A percentile compares a stretch with the other conserved stretches of the same genome.
phyloP scores from a whole-genome alignment of 2,329 filamentous ascomycete species.

The Alternaria sp. region DNA sequence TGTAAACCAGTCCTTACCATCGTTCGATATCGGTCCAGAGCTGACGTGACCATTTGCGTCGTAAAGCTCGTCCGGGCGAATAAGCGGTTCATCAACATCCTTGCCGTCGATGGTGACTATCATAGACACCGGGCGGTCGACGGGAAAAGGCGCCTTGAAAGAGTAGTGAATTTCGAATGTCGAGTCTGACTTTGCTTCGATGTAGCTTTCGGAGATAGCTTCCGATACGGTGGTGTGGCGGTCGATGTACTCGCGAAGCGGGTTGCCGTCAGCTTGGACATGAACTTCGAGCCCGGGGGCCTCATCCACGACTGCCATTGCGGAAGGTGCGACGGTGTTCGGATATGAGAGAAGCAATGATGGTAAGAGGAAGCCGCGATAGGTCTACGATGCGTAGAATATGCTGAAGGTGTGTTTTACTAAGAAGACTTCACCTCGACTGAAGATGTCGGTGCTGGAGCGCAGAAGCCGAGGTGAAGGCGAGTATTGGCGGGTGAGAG shows the following conservation, averaged over 20 bases:
- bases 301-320: constrained; percentile 19
- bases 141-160: constrained; percentile 14
- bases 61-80: constrained; percentile 9
- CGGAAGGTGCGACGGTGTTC: background rate
- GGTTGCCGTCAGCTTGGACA: constrained; percentile 25
- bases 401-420: background rate
- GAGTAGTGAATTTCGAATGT: constrained; percentile 24
- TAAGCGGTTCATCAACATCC: constrained; percentile 8
- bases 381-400: background rate
- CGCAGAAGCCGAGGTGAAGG: constrained; percentile 6
- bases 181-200: constrained; percentile 31
- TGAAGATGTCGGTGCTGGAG: background rate
- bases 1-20: background rate
- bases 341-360: background rate
- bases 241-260: constrained; percentile 31
- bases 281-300: constrained; percentile 21
- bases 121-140: constrained; percentile 14
- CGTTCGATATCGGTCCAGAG: constrained; percentile 5
- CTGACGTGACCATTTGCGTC: constrained; percentile 2
- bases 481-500: background rate
- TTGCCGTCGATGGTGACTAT: constrained; percentile 27
- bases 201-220: constrained; percentile 29
- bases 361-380: background rate
- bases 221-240: constrained; percentile 9
- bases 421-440: background rate